These are phyloP conservation scores for Alectoria sarmentosa DNA, from an alignment of 495 filamentous ascomycete genomes.

Conservation along the genomic window DNA sequence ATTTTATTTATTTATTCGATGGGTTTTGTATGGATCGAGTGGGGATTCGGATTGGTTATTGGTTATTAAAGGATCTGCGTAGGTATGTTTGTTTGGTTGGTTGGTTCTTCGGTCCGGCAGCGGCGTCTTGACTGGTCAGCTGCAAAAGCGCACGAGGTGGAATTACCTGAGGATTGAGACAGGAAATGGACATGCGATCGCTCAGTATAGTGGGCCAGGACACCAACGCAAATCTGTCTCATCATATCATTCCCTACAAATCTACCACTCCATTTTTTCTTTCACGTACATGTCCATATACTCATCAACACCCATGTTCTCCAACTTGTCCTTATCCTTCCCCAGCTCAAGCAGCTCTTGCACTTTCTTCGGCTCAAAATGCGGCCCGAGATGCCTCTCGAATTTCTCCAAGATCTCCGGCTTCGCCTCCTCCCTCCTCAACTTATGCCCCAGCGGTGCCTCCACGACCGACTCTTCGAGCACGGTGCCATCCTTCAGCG, in stretches of 20 bases:
- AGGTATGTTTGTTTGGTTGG: no score
- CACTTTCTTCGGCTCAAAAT: slow-evolving; percentile 68
- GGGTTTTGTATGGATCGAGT: not conserved
- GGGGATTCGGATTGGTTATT: no score
- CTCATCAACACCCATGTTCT: slow-evolving; percentile 76
- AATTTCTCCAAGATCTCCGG: slow-evolving; percentile 93
- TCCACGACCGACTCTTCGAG: slow-evolving; percentile 89
- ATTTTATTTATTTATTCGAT: no score
- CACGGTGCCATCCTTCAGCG: slow-evolving; percentile 89
- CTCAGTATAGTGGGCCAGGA: no score
- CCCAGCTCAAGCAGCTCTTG: slow-evolving; percentile 72
- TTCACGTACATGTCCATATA: slow-evolving; percentile 94
- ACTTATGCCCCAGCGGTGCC: slow-evolving; percentile 87
- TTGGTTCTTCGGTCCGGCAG: no score
- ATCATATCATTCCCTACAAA: no score
- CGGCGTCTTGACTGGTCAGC: no score
- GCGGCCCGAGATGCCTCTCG: slow-evolving; percentile 79
- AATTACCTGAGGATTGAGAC: no score
- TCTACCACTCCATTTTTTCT: slow-evolving; percentile 42
- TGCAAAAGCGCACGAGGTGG: no score
- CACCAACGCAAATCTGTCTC: no score
- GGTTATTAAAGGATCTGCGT: no score
- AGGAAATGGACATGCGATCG: no score
- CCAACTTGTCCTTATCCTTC: slow-evolving; percentile 62
- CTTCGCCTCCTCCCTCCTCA: slow-evolving; percentile 93